Percentiles rank a stretch among this genome's conserved stretches.
Conservation (phyloP, 23 red algal species). For the Gracilaria caudata region DNA sequence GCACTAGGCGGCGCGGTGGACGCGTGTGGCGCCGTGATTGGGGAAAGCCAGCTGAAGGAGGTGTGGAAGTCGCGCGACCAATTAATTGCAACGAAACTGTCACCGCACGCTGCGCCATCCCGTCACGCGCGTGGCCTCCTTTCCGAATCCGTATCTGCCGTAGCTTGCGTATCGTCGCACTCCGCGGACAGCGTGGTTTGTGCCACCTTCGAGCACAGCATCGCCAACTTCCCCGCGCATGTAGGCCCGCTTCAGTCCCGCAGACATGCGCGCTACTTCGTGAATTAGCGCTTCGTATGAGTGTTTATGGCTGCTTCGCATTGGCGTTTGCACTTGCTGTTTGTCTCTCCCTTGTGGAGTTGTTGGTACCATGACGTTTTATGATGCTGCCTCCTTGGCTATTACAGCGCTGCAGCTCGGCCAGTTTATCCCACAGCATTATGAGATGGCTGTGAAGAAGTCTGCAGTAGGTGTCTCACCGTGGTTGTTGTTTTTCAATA, state of each 20-base stretch:
- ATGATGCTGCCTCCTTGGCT: constrained; percentile 46
- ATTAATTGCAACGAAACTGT: not conserved
- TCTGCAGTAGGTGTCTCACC: constrained; percentile 72
- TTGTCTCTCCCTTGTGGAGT: not conserved
- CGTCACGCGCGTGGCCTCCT: no score
- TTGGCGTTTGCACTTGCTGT: not conserved
- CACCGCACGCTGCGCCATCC: no score
- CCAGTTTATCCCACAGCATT: constrained; percentile 86
- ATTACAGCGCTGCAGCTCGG: constrained; percentile 83
- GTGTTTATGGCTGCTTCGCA: not conserved
- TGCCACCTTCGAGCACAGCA: not conserved
- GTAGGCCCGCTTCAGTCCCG: not conserved
- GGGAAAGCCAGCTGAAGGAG: not conserved
- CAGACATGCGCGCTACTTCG: not conserved
- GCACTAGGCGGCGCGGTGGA: not conserved
- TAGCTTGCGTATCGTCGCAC: no score
- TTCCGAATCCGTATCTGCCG: no score
- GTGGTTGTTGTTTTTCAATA: constrained; percentile 82
- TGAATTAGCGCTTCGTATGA: not conserved
- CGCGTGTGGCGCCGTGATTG: not conserved
- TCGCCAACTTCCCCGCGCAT: not conserved
- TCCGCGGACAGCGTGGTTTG: no score
- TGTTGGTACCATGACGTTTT: constrained; percentile 17
- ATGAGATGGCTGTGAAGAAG: constrained; percentile 65
- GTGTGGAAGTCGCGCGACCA: not conserved